A percentile compares a stretch with the other conserved stretches of the same genome.
These are phyloP conservation scores for Haberlea rhodopensis DNA, from an alignment of 257 asterid species.

Conservation along the genomic window DNA sequence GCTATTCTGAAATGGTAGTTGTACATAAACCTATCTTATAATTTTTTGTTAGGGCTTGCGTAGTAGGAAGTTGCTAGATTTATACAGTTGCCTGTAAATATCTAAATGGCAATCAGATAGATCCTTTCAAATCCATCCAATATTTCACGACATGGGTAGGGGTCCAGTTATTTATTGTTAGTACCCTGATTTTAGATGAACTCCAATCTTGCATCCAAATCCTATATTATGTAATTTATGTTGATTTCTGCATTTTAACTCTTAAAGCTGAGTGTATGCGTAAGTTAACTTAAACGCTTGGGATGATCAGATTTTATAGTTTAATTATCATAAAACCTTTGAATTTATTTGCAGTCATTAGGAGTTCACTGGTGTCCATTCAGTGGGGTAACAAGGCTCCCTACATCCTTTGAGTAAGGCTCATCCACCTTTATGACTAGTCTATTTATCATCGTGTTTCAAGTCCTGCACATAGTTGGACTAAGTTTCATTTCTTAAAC, in stretches of 20 bases:
- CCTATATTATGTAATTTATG: no score
- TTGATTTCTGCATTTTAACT: background rate
- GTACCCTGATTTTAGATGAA: background rate
- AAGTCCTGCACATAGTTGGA: background rate
- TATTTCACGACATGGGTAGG: background rate
- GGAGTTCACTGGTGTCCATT: slow-evolving; percentile 61
- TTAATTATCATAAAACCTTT: background rate
- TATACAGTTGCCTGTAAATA: background rate
- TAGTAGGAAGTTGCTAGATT: background rate
- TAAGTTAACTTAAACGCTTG: background rate
- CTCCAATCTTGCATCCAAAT: background rate
- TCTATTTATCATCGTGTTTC: background rate
- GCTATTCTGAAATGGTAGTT: slow-evolving; percentile 83
- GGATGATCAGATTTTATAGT: background rate
- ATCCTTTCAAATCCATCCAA: no score
- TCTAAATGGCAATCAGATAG: background rate
- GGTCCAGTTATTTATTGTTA: background rate
- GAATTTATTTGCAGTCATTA: slow-evolving; percentile 37
- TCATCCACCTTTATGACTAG: background rate
- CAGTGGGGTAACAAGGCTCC: slow-evolving; percentile 45
- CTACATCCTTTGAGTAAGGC: slow-evolving; percentile 47
- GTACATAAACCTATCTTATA: slow-evolving; percentile 12
- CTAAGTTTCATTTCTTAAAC: background rate
- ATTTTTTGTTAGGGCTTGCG: background rate
- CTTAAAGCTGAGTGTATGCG: background rate